These are phyloP conservation scores for Fusarium liriodendri DNA, from an alignment of 2,329 filamentous ascomycete genomes.

Conservation along the genomic window DNA sequence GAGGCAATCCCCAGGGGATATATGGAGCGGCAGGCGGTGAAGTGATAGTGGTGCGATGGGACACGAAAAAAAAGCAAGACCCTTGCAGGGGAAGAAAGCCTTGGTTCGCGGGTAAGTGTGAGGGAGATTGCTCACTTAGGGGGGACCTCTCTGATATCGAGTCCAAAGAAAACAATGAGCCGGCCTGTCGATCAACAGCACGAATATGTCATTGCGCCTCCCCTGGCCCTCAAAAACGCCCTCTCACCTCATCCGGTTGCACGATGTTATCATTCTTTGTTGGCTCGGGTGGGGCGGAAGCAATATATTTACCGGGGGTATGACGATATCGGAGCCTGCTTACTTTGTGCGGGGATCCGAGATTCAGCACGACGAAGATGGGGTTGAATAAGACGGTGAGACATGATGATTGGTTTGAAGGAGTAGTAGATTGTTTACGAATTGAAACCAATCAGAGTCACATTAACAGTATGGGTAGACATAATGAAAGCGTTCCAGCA, in stretches of 20 bases:
- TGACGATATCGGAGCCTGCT: slow-evolving; percentile 16
- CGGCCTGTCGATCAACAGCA: slow-evolving; percentile 30
- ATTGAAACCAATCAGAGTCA: not conserved
- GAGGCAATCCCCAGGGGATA: slow-evolving; percentile 14
- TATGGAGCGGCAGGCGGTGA: not conserved
- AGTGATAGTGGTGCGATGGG: slow-evolving; percentile 11
- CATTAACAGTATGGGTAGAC: not conserved
- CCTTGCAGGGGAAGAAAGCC: slow-evolving; percentile 4
- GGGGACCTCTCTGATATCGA: slow-evolving; percentile 9
- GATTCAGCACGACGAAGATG: not conserved
- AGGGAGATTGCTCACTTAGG: slow-evolving; percentile 2
- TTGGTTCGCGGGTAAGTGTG: not conserved
- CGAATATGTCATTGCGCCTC: slow-evolving; percentile 37
- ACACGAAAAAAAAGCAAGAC: slow-evolving; percentile 9
- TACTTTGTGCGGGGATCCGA: slow-evolving; percentile 4
- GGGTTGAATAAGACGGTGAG: not conserved
- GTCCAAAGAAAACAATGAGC: slow-evolving; percentile 8
- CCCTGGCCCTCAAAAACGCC: slow-evolving; percentile 10
- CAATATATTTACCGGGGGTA: slow-evolving; percentile 29
- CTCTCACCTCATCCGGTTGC: slow-evolving; percentile 28
- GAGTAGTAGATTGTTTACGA: not conserved
- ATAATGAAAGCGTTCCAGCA: not conserved
- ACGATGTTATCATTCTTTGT: slow-evolving; percentile 36
- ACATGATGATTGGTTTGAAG: slow-evolving; percentile 22
- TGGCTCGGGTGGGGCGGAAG: slow-evolving; percentile 16